Evolutionary conservation across 108 stramenopile genomes (phyloP), one percentile per base, ranked within the genome.

Genomic region (Parietichytrium sp.): DNA sequence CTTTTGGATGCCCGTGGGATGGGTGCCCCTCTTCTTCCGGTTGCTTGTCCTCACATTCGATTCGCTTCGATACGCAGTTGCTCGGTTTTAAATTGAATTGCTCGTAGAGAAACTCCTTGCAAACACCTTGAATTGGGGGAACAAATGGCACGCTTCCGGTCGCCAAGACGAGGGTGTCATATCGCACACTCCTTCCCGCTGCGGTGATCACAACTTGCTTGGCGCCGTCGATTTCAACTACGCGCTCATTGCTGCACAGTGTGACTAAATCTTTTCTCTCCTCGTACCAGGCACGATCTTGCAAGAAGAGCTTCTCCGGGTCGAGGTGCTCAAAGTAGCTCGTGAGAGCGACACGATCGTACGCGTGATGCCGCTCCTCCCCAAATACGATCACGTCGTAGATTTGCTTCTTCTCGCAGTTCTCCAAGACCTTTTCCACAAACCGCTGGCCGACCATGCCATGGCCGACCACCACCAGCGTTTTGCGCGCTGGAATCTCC

Each of bases 381-480:
- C 95, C 95, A 87, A 96, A 96, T 53, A 91, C 83, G 18, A 95
- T 86, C n/a, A n/a, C n/a, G n/a, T n/a, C n/a, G n/a, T n/a, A n/a
- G 81, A 90, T 88, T 47, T 85, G 80, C 48, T 79, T 52, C 18
- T 90, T 84, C 10, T 81, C 81, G 83, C 93, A 91, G 49, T 89
- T 54, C 33, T 92, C 90, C 79, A 94, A 55, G 29, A 95, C 84
- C 29, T 94, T 92, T 82, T 95, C 95, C 92, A 95, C 93, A 88
- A 96, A 93, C 20, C 93, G 90, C 87, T 96, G 95, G 10, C 95
- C 95, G 3, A 95, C 93, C 95, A 96, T 96, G 51, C 95, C 94
- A 53, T 94, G 93, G 25, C 94, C 94, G 47, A 94, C 90, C 47
- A 94, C 94, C 3, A 94, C 94, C n/a, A 72, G 36, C 3, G 36